Conservation (phyloP, 192 early-diverging fungal genomes). For the Coemansia sp. region DNA sequence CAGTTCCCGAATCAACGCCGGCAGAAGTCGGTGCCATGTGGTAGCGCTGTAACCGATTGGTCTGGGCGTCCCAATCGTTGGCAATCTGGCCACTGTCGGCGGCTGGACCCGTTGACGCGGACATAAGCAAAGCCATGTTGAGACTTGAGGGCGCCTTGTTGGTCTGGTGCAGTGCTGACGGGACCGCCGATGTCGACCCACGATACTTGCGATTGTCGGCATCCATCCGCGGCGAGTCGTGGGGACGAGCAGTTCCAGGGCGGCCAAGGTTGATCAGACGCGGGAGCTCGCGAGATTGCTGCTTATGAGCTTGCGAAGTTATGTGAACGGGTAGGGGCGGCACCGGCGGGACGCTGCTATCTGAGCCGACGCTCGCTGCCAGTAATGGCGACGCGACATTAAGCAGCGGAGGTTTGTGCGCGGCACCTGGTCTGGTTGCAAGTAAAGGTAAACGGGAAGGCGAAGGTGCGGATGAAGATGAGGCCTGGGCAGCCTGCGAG, state of each 20-base stretch:
- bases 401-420: background rate
- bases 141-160: constrained; percentile 2
- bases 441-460: no score
- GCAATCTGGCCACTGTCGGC: background rate
- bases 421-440: background rate
- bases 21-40: constrained; percentile 3
- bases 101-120: background rate
- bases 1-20: background rate
- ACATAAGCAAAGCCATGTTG: constrained; percentile 3
- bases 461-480: no score
- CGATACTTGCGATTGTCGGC: constrained; percentile 27
- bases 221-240: constrained; percentile 17
- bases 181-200: constrained; percentile 18
- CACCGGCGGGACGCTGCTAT: constrained; percentile 27
- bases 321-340: constrained; percentile 33
- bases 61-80: background rate
- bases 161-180: background rate
- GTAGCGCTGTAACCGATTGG: constrained; percentile 22
- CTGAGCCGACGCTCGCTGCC: background rate
- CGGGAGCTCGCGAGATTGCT: constrained; percentile 8
- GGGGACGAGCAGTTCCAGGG: constrained; percentile 20
- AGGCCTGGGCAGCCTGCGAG: constrained; percentile 6
- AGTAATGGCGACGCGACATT: background rate
- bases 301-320: background rate
- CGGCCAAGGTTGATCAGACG: constrained; percentile 6